Evolutionary conservation across 2,329 filamentous ascomycete species (phyloP), one percentile per base, ranked within the genome.

Genomic region (Ascomycota sp.): DNA sequence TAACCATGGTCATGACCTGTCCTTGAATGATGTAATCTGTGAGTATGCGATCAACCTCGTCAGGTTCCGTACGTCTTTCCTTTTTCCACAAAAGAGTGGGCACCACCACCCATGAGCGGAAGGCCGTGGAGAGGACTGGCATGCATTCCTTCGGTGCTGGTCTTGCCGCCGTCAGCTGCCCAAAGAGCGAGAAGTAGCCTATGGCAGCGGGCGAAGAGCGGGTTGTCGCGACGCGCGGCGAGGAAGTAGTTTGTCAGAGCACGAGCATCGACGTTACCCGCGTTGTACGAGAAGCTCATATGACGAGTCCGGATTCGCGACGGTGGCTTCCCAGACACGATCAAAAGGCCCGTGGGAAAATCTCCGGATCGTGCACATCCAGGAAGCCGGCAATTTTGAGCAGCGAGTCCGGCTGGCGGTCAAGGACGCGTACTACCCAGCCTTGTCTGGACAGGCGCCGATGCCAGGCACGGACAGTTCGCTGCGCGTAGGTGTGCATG

Each of bases 1-100:
- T 58, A 1, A 61, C 63, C 44, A 62, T 46, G 6, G 51, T 55
- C 36, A 66, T 54, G 3, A 51, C 61, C 35, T 68, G 63, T 3
- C 62, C 64, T 35, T 71, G 65, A 25, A 63, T 59, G 32, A 68
- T 65, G 36, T 70, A 71, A 38, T 71, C 64, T 3, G 57, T 60
- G 39, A 69, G 49, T 36, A 59, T 48, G 31, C 42, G 49, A 23
- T 51, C 50, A 9, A 48, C 40, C 21, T 56, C 56, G 6, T 59
- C 53, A 4, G 52, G 33, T 4, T 4, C 42, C 45, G 39, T 47
- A 50, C 9, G 35, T 46, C 30, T 36, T 39, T 8, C 40, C 43
- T 11, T 40, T 26, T 23, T 45, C 42, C 7, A 35, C 36, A 15
- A 43, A 42, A 0, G 39, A 31, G 8, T 33, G 6, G 8, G 20